A percentile compares a stretch with the other conserved stretches of the same genome.
phyloP scores from a whole-genome alignment of 805 yeast species.

The Nakazawaea molendinolei region DNA sequence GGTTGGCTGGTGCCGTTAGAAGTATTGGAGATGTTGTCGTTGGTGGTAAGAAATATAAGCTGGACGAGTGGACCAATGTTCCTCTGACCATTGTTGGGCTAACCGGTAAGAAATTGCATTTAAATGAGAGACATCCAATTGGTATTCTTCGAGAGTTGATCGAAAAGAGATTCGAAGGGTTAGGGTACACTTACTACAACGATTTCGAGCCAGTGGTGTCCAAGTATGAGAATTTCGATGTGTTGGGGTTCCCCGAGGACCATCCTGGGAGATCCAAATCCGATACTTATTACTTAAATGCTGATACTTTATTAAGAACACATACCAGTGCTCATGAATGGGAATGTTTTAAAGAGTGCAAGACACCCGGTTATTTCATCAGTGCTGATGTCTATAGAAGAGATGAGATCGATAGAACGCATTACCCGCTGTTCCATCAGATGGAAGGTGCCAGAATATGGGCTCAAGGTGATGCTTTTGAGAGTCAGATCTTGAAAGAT shows the following conservation, averaged over 20 bases:
- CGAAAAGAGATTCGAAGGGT: slow-evolving; percentile 54
- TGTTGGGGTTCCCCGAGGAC: slow-evolving; percentile 81
- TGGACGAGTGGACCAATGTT: slow-evolving; percentile 82
- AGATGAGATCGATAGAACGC: slow-evolving; percentile 93
- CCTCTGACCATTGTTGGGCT: slow-evolving; percentile 65
- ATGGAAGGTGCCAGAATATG: slow-evolving; percentile 94
- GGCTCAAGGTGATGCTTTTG: slow-evolving; percentile 42
- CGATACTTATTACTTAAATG: slow-evolving; percentile 88
- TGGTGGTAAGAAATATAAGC: slow-evolving; percentile 42
- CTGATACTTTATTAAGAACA: slow-evolving; percentile 68
- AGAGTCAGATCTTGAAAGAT: slow-evolving; percentile 43
- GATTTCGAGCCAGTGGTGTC: slow-evolving; percentile 81
- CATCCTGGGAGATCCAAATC: slow-evolving; percentile 92
- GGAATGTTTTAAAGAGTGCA: slow-evolving; percentile 63
- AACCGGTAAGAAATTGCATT: slow-evolving; percentile 69
- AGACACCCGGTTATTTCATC: slow-evolving; percentile 83
- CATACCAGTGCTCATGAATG: slow-evolving; percentile 97
- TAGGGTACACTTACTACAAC: slow-evolving; percentile 75
- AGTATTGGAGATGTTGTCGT: slow-evolving; percentile 33
- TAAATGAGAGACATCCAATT: slow-evolving; percentile 75
- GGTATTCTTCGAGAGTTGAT: slow-evolving; percentile 76
- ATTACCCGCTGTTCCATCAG: slow-evolving; percentile 96
- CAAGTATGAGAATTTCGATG: slow-evolving; percentile 81
- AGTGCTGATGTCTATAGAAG: slow-evolving; percentile 95
- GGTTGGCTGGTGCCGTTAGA: too few relatives aligned